A percentile compares a stretch with the other conserved stretches of the same genome.
Evolutionary conservation across 2,329 filamentous ascomycete genomes (phyloP).

Genomic region (Sordariomycetes sp.): DNA sequence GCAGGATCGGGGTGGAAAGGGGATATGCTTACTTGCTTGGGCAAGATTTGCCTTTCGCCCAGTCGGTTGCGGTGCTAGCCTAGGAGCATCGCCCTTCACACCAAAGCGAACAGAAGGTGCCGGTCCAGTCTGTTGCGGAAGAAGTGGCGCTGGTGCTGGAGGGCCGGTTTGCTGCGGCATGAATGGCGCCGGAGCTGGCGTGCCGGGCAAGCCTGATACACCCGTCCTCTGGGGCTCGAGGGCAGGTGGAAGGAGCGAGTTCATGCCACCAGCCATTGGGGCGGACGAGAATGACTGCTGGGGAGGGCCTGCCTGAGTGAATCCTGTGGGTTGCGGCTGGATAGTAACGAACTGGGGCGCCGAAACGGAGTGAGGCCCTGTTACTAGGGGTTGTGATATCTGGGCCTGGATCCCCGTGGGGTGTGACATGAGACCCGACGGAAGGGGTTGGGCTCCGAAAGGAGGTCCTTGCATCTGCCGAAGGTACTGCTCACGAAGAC

Average conservation of each 20-base stretch:
- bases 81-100: slow-evolving; percentile 57
- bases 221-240: slow-evolving; percentile 48
- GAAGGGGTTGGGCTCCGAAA: slow-evolving; percentile 14
- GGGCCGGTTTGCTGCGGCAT: slow-evolving; percentile 17
- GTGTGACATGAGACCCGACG: slow-evolving; percentile 19
- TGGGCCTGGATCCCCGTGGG: slow-evolving; percentile 17
- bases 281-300: background rate
- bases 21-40: slow-evolving; percentile 70
- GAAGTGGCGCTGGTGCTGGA: background rate
- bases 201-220: slow-evolving; percentile 13
- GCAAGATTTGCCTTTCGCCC: slow-evolving; percentile 81
- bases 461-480: slow-evolving; percentile 28
- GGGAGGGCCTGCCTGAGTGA: background rate
- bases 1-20: background rate
- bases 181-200: background rate
- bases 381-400: slow-evolving; percentile 36
- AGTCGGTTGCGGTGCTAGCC: slow-evolving; percentile 73
- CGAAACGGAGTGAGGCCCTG: slow-evolving; percentile 22
- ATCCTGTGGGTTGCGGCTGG: slow-evolving; percentile 40
- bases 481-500: slow-evolving; percentile 48
- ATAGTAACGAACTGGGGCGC: slow-evolving; percentile 28
- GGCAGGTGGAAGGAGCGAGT: slow-evolving; percentile 41
- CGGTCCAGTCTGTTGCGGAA: slow-evolving; percentile 42
- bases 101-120: slow-evolving; percentile 84
- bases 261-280: slow-evolving; percentile 26